phyloP scores from a whole-genome alignment of 129 eudicot species.

The sunflower (Helianthus annuus) region DNA sequence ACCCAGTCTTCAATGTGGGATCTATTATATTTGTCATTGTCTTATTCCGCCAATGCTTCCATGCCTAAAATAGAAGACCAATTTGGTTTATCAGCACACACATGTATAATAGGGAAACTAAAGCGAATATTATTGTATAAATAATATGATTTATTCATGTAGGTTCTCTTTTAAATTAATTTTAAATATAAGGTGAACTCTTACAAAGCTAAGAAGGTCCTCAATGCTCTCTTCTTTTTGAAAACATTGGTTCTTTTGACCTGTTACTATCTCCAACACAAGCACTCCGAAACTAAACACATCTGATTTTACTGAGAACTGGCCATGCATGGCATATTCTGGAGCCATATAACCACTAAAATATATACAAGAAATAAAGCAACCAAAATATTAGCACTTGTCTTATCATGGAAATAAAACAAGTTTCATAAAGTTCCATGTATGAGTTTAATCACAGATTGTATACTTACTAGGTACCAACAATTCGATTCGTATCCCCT shows the following conservation, averaged over 20 bases:
- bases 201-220: constrained; percentile 5
- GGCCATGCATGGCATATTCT: constrained; percentile 3
- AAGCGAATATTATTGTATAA: not conserved
- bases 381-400: not conserved
- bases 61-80: not conserved
- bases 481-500: constrained; percentile 15
- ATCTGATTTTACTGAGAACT: constrained; percentile 4
- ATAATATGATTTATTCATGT: not conserved
- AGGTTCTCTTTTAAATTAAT: not conserved
- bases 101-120: not conserved
- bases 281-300: constrained; percentile 6
- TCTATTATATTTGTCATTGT: not conserved
- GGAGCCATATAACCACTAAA: constrained; percentile 6
- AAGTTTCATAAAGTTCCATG: not conserved
- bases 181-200: not conserved
- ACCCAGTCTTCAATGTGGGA: not conserved
- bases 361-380: not conserved
- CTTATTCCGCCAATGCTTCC: not conserved
- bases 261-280: not conserved
- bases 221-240: not conserved
- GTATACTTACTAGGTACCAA: constrained; percentile 13
- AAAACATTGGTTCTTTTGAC: constrained; percentile 13
- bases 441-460: not conserved
- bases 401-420: not conserved
- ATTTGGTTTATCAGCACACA: not conserved